Evolutionary conservation across 148 eudicot genomes (phyloP), one percentile per base, ranked within the genome.

Genomic region (Vaccinium myrtillus): DNA sequence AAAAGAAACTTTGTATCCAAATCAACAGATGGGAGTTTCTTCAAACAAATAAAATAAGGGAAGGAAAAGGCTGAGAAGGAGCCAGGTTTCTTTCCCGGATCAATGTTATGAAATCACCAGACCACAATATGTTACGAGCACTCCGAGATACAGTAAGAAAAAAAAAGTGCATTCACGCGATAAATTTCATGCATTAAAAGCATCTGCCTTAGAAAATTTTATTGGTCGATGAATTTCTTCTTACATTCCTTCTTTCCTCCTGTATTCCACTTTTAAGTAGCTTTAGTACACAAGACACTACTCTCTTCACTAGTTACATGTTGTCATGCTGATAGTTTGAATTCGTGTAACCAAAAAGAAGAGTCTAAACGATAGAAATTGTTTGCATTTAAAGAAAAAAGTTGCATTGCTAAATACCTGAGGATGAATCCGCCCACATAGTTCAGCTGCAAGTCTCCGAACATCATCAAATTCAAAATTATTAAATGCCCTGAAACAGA

Each of bases 371-470:
- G 2, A 82, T 18, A 18, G 21, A 36, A 51, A 8, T 46, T 23
- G 18, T 4, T 13, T 48, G n/a, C n/a, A 51, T 8, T 30, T n/a
- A 50, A 25, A 27, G 49, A 46, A 71, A 67, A 81, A 11, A 46
- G 51, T 49, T n/a, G 36, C 53, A 70, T 36, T 48, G 30, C n/a
- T 10, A 77, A 86, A 77, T 92, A 93, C 98, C 85, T 91, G 75
- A 50, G 95, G 95, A 84, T 93, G 97, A 85, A 93, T 90, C 84
- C 94, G 90, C 78, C 98, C 98, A 87, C 92, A 93, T 18, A 93
- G 98, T 87, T 95, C 98, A 79, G 98, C 96, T 61, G 96, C 93
- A 85, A 95, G 93, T 87, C 91, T 95, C 77, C 96, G 86, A 84
- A 95, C 98, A 87, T 93, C 95, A 85, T 91, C 94, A 82, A 88